Conservation (phyloP, 2,329 filamentous ascomycete species). For the Pestalotiopsis sp. region DNA sequence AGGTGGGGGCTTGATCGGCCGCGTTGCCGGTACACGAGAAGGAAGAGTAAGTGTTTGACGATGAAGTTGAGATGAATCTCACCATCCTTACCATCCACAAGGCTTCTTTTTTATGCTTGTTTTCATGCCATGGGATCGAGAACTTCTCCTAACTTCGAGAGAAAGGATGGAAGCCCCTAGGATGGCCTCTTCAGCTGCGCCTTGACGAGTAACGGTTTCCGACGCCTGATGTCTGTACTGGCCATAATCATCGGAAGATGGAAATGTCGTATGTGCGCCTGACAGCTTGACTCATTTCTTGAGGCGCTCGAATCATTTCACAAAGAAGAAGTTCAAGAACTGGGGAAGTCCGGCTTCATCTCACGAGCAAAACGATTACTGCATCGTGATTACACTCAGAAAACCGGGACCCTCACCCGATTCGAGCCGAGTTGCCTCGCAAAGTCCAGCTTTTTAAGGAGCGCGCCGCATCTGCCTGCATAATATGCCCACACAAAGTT, state of each 20-base stretch:
- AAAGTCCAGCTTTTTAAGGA: background rate
- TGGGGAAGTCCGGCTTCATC: background rate
- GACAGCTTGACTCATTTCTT: background rate
- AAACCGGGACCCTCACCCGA: background rate
- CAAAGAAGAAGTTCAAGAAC: background rate
- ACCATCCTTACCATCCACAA: background rate
- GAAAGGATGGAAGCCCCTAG: background rate
- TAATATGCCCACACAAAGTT: background rate
- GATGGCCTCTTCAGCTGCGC: no score
- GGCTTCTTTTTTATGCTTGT: background rate
- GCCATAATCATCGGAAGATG: no score
- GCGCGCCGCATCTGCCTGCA: background rate
- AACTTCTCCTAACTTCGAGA: background rate
- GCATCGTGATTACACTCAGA: background rate
- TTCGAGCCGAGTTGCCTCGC: background rate
- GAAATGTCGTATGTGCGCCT: no score
- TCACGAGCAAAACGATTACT: background rate
- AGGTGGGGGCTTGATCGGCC: background rate
- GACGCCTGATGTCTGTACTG: no score
- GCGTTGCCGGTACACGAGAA: background rate
- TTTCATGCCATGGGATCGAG: background rate
- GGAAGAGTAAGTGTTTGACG: background rate
- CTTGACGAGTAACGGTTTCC: no score
- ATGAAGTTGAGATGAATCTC: background rate
- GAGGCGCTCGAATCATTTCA: background rate